Evolutionary conservation across 768 basidiomycete species (phyloP), one percentile per base, ranked within the genome.

Genomic region (Pholiota microspora): DNA sequence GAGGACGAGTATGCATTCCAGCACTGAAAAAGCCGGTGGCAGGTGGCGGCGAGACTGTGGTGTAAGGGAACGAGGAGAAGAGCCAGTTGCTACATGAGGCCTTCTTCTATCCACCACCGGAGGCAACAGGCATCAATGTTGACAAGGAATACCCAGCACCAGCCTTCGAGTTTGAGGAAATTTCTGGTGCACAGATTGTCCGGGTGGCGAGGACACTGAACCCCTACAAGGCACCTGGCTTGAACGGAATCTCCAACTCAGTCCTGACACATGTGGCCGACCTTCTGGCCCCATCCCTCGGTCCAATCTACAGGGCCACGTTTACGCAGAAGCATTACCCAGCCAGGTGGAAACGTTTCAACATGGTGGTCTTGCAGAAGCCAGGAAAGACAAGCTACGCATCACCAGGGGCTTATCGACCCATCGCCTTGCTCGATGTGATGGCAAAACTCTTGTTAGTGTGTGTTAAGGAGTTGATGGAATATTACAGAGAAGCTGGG

Each of bases 341-440:
- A 0, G 56, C 57, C 2, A 32, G 40, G 24, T 74, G 70, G 69
- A 64, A 63, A 49, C 2, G 18, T 0, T 69, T 61, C 1, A 57
- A 51, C 2, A 73, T 71, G 2, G 51, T 68, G 1, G 69, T 73
- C 0, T 47, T 75, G 0, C 46, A 61, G 4, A 77, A 74, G 53
- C 72, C 70, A 16, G 69, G 70, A 2, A 66, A 66, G 46, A 10
- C 60, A 3, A 64, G 69, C 60, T 75, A 77, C 62, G 55, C 59
- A 4, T 51, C 53, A 0, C 62, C 73, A 2, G 64, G 63, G 9
- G 65, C 73, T 3, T 72, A 66, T 53, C 61, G 70, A 15, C 75
- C 71, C 0, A 2, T 9, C 35, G 29, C 34, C 32, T 16, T 15
- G n/a, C n/a, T n/a, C n/a, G n/a, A n/a, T n/a, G n/a, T n/a, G n/a